Percentiles rank a stretch among this genome's conserved stretches.
phyloP scores from a whole-genome alignment of 169 alveolate species.

The Plasmodium reichenowi region DNA sequence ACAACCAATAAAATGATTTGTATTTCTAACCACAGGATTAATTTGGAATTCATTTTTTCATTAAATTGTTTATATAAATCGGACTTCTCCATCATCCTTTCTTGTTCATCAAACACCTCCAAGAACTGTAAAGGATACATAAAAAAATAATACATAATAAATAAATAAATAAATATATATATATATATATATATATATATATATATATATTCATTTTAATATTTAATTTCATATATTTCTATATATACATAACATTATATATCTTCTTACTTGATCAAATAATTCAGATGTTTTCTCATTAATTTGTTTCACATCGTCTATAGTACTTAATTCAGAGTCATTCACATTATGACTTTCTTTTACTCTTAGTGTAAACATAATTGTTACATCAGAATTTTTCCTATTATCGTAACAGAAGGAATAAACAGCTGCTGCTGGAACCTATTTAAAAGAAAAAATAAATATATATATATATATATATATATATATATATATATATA shows the following conservation, averaged over 20 bases:
- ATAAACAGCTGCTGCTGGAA: slow-evolving; percentile 13
- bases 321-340: slow-evolving; percentile 50
- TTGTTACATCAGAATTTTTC: slow-evolving; percentile 46
- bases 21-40: slow-evolving; percentile 68
- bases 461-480: slow-evolving; percentile 4
- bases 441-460: slow-evolving; percentile 26
- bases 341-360: slow-evolving; percentile 22
- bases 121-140: slow-evolving; percentile 23
- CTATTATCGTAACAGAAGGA: slow-evolving; percentile 58
- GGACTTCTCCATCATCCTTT: slow-evolving; percentile 63
- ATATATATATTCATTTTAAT: neutral
- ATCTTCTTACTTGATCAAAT: slow-evolving; percentile 40
- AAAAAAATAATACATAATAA: neutral
- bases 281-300: slow-evolving; percentile 22
- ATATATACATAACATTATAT: neutral
- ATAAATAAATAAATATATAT: neutral
- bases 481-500: slow-evolving; percentile 11
- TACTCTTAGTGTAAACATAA: slow-evolving; percentile 62
- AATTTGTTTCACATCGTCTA: slow-evolving; percentile 65
- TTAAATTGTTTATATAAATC: slow-evolving; percentile 68
- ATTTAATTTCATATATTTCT: neutral
- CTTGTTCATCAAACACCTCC: slow-evolving; percentile 71
- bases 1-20: slow-evolving; percentile 45
- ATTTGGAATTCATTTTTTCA: slow-evolving; percentile 71
- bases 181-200: neutral